These are phyloP conservation scores for Gossypium turneri DNA, from an alignment of 345 rosid species.

Conservation along the genomic window DNA sequence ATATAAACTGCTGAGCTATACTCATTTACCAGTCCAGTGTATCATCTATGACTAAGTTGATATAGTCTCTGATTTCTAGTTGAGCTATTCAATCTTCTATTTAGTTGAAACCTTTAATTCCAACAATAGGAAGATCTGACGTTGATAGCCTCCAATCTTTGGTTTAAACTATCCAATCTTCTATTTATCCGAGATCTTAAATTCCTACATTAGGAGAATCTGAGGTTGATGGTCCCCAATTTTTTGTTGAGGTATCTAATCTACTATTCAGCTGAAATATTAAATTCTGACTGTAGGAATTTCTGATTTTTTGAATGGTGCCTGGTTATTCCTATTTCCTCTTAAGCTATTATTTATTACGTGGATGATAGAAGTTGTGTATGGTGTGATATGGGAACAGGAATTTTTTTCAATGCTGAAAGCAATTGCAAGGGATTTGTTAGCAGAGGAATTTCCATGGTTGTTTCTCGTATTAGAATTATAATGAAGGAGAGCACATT, in stretches of 20 bases:
- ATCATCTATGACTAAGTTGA: not conserved
- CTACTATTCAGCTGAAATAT: no score
- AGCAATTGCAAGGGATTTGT: not conserved
- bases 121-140: not conserved
- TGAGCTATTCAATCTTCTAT: not conserved
- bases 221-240: not conserved
- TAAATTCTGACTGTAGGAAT: no score
- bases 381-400: not conserved
- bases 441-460: not conserved
- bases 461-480: not conserved
- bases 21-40: not conserved
- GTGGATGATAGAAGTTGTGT: not conserved
- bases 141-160: not conserved
- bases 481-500: not conserved
- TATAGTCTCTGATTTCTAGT: not conserved
- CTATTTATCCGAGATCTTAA: not conserved
- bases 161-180: not conserved
- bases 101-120: not conserved
- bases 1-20: slow-evolving; percentile 3
- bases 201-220: not conserved
- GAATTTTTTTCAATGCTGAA: not conserved
- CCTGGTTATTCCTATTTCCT: not conserved
- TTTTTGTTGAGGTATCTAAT: not conserved
- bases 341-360: not conserved
- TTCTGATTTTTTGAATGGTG: no score